Evolutionary conservation across 73 alveolate species (phyloP).

Genomic region (Paramecium octaurelia): DNA sequence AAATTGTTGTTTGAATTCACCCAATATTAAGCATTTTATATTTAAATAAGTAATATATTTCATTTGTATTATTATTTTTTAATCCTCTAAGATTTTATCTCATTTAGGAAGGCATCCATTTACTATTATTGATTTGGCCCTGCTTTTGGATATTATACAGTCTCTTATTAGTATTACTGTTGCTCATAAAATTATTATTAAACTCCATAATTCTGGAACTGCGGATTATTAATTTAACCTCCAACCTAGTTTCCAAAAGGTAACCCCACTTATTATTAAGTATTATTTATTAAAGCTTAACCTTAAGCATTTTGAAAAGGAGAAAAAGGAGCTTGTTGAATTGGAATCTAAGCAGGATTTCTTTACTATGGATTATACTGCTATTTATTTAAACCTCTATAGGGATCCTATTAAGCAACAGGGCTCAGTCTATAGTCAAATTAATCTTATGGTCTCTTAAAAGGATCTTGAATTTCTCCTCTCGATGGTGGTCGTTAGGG

Average conservation of each 20-base stretch:
- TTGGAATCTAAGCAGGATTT: background rate
- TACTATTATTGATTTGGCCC: background rate
- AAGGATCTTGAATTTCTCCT: background rate
- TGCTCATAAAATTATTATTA: background rate
- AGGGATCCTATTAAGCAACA: background rate
- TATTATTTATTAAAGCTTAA: background rate
- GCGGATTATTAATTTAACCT: background rate
- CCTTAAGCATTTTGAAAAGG: background rate
- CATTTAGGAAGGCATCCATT: background rate
- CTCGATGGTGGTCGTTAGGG: slow-evolving; percentile 15
- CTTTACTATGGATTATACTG: background rate
- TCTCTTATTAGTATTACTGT: background rate
- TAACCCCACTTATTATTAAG: background rate
- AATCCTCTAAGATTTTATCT: background rate
- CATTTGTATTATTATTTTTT: background rate
- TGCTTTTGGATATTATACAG: background rate
- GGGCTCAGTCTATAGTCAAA: background rate
- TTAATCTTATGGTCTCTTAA: background rate
- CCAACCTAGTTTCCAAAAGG: background rate
- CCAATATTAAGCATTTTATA: too few relatives aligned
- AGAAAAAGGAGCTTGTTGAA: background rate
- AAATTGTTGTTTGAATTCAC: too few relatives aligned
- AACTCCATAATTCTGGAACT: background rate
- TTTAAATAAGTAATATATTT: background rate
- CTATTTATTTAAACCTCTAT: background rate